Conservation (phyloP, 768 basidiomycete genomes). For the Suillus subalutaceus region DNA sequence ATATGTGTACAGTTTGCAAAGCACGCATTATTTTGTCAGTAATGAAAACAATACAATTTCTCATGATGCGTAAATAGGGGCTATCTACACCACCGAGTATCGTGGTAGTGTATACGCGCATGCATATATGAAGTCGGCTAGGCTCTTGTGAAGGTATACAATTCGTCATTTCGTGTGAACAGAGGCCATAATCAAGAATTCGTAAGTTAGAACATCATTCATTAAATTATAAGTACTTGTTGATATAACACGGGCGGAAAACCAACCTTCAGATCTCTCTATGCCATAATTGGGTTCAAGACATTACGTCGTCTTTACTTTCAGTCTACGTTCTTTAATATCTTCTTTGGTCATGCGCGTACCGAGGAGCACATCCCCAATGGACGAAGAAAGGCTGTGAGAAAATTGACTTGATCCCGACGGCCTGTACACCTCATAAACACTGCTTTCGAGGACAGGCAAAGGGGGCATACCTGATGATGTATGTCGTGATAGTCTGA, state of each 20-base stretch:
- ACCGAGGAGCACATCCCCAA: slow-evolving; percentile 82
- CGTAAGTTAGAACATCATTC: too few relatives aligned
- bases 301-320: slow-evolving; percentile 19
- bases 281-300: background rate
- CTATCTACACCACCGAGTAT: too few relatives aligned
- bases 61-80: background rate
- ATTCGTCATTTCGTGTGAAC: too few relatives aligned
- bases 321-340: slow-evolving; percentile 50
- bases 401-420: slow-evolving; percentile 92
- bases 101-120: too few relatives aligned
- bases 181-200: too few relatives aligned
- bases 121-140: too few relatives aligned
- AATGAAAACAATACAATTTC: background rate
- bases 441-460: background rate
- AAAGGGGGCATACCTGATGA: slow-evolving; percentile 66
- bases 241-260: background rate
- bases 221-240: too few relatives aligned
- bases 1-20: background rate
- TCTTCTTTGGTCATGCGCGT: slow-evolving; percentile 77
- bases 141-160: too few relatives aligned
- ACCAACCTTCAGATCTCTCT: background rate
- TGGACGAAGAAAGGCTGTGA: slow-evolving; percentile 92
- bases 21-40: too few relatives aligned
- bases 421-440: slow-evolving; percentile 19
- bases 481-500: slow-evolving; percentile 99